These are phyloP conservation scores for Cryphonectria radicalis DNA, from an alignment of 2,329 filamentous ascomycete species.

Conservation along the genomic window DNA sequence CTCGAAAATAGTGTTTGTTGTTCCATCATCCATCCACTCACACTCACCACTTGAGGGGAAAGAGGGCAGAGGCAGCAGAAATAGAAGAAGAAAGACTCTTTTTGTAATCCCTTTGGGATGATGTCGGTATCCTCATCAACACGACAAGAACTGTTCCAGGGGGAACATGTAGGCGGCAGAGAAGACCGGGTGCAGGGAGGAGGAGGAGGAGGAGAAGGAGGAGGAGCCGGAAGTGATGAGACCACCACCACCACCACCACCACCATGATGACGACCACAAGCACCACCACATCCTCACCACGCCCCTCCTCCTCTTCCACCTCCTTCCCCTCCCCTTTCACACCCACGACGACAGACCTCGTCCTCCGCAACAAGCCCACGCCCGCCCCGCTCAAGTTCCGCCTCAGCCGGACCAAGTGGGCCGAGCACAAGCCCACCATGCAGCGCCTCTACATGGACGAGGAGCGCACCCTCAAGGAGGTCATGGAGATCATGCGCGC, in stretches of 20 bases:
- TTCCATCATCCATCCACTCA: too few relatives aligned
- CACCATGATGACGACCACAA: not conserved
- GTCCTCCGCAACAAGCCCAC: not conserved
- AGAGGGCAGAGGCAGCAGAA: not conserved
- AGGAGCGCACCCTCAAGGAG: constrained; percentile 26
- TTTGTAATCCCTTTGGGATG: not conserved
- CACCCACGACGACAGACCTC: not conserved
- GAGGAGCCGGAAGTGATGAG: not conserved
- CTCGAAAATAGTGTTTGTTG: not conserved
- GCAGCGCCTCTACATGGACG: constrained; percentile 25
- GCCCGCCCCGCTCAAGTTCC: not conserved
- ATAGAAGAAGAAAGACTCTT: not conserved
- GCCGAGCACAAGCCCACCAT: constrained; percentile 24
- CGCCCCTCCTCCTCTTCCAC: not conserved
- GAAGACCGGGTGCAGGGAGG: too few relatives aligned
- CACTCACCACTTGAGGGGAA: too few relatives aligned
- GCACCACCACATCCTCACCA: not conserved
- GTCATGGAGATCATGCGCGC: constrained; percentile 24
- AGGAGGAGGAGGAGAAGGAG: not conserved
- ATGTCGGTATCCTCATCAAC: not conserved
- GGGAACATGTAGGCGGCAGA: not conserved
- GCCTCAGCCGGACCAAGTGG: constrained; percentile 11
- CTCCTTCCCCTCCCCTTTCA: too few relatives aligned
- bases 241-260: not conserved
- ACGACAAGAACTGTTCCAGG: not conserved